Evolutionary conservation across 2,329 filamentous ascomycete species (phyloP), one percentile per base, ranked within the genome.

Genomic region (Neonectria ditissima): DNA sequence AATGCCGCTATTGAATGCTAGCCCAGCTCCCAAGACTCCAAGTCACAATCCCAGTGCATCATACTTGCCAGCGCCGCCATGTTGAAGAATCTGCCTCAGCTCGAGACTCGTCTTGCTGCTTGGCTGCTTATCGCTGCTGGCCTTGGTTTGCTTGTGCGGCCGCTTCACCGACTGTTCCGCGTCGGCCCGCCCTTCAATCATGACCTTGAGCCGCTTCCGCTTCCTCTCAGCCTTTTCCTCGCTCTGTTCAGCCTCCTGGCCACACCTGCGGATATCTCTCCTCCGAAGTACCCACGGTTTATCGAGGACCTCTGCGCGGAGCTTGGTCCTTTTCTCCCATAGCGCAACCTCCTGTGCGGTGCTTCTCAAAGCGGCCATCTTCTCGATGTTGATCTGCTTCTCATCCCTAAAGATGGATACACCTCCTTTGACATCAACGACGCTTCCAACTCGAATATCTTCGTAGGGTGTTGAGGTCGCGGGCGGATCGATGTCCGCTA

Each of bases 271-370:
- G 48, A 89, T 78, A 56, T 85, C 81, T 61, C 78, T 80, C 22
- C 76, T 74, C 30, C 78, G 81, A 30, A 91, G 69, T n/a, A 82
- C 73, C 89, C 89, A 91, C 0, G 86, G 83, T 59, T 74, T 77
- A 3, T 76, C 74, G 14, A 91, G 78, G 6, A 88, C 79, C 4
- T 86, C 80, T 34, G 71, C 72, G 37, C 81, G 81, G 70, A 91
- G 89, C 30, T 75, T 75, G 18, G 74, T 67, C 47, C 83, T 79
- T 76, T 87, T 87, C 69, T 84, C 80, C 89, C 89, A 91, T 9
- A 89, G 85, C 8, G 72, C 75, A 4, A 90, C 79, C 73, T 91
- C 89, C 34, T 85, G 80, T 48, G 83, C 81, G 0, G 88, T 91
- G 47, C 83, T 81, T 24, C 72, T 74, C 4, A 91, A 59, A 0